Percentiles rank a stretch among this genome's conserved stretches.
These are phyloP conservation scores for Cadophora malorum DNA, from an alignment of 2,329 filamentous ascomycete species.

Conservation along the genomic window DNA sequence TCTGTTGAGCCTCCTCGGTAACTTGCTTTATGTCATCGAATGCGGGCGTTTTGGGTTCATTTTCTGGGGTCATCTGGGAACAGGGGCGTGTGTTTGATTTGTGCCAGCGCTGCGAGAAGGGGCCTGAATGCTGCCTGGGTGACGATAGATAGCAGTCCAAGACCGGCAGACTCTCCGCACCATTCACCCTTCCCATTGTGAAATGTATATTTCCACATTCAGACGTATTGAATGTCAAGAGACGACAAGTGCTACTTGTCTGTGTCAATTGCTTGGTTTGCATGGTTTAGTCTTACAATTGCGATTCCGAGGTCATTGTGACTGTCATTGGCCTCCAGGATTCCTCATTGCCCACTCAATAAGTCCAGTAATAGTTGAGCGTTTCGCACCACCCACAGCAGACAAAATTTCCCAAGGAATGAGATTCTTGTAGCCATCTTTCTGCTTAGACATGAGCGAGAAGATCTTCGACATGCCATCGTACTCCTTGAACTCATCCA, in stretches of 20 bases:
- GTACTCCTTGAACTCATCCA: conserved; percentile 20
- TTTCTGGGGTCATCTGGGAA: too few relatives aligned
- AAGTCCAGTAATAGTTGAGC: conserved; percentile 4
- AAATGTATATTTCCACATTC: too few relatives aligned
- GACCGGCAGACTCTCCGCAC: too few relatives aligned
- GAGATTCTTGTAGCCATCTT: conserved; percentile 21
- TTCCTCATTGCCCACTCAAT: conserved; percentile 15
- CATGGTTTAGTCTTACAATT: background rate
- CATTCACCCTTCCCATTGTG: too few relatives aligned
- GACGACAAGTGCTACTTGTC: too few relatives aligned
- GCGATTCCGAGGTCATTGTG: background rate
- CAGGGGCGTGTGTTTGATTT: too few relatives aligned
- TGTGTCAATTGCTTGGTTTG: background rate
- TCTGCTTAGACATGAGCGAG: conserved; percentile 15
- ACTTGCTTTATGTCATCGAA: too few relatives aligned
- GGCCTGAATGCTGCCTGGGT: too few relatives aligned
- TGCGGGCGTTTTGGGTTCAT: too few relatives aligned
- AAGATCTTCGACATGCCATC: conserved; percentile 24
- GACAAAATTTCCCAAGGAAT: conserved; percentile 26
- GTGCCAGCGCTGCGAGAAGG: too few relatives aligned
- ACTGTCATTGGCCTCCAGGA: background rate
- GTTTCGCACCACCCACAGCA: background rate
- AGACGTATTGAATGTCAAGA: background rate
- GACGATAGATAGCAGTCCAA: too few relatives aligned
- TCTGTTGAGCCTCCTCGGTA: background rate